Conservation (phyloP, 129 eudicot genomes). For the Escallonia herrerae region DNA sequence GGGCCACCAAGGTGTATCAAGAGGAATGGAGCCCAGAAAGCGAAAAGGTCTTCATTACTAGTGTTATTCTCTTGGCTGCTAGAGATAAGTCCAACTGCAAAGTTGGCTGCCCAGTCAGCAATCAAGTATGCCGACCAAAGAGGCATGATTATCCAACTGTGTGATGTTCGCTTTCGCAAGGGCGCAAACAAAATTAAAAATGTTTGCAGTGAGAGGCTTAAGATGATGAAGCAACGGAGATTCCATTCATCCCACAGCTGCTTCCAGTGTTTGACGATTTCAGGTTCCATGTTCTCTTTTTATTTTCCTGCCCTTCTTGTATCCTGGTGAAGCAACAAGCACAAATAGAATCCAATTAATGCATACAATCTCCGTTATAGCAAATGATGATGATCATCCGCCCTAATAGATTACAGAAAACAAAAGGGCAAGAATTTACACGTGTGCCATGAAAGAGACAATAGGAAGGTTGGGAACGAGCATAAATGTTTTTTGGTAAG, state of each 20-base stretch:
- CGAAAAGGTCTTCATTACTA: slow-evolving; percentile 29
- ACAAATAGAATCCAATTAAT: too few relatives aligned
- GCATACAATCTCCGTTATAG: too few relatives aligned
- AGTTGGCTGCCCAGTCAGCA: slow-evolving; percentile 51
- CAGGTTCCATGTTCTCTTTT: neutral
- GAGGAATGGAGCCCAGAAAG: slow-evolving; percentile 60
- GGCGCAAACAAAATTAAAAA: slow-evolving; percentile 34
- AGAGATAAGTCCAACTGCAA: slow-evolving; percentile 52
- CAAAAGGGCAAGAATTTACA: too few relatives aligned
- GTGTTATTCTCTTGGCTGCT: slow-evolving; percentile 11
- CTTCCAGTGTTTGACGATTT: slow-evolving; percentile 23
- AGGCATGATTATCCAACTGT: slow-evolving; percentile 24
- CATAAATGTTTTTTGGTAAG: too few relatives aligned
- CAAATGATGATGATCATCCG: too few relatives aligned
- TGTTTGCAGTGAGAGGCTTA: slow-evolving; percentile 42
- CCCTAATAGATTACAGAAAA: too few relatives aligned
- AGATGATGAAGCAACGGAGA: slow-evolving; percentile 29
- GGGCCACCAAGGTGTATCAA: slow-evolving; percentile 68
- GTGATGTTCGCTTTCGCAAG: slow-evolving; percentile 23
- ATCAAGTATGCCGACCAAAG: slow-evolving; percentile 56
- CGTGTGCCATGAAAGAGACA: too few relatives aligned
- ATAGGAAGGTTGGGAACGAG: too few relatives aligned
- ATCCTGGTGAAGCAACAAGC: neutral
- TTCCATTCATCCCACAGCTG: slow-evolving; percentile 28
- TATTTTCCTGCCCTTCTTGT: slow-evolving; percentile 9